Conservation (phyloP, 257 asterid species). For the Schizonepeta tenuifolia region DNA sequence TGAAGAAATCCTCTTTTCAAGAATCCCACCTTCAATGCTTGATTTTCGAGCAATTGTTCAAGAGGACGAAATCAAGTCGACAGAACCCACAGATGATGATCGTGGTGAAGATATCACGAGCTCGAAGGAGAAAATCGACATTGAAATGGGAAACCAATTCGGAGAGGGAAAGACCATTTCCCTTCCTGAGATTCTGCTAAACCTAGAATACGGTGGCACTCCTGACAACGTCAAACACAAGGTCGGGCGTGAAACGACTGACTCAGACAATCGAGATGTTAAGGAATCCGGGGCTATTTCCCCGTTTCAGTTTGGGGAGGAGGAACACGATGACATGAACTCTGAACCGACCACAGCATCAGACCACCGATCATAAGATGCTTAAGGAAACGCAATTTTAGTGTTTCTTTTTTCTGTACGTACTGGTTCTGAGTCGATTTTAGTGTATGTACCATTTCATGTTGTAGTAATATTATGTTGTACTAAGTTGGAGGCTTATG, state of each 20-base stretch:
- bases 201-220: conserved; percentile 46
- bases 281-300: conserved; percentile 34
- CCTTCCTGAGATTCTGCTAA: conserved; percentile 63
- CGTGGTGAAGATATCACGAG: conserved; percentile 41
- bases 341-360: conserved; percentile 33
- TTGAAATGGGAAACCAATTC: conserved; percentile 64
- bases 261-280: conserved; percentile 43
- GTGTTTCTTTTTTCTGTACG: background rate
- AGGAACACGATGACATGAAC: conserved; percentile 27
- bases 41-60: conserved; percentile 57
- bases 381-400: background rate
- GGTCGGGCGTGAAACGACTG: conserved; percentile 41
- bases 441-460: background rate
- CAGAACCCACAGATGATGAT: conserved; percentile 43
- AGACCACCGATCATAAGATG: conserved; percentile 12
- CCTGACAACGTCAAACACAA: conserved; percentile 41
- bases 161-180: conserved; percentile 44
- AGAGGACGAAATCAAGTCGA: conserved; percentile 51
- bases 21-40: conserved; percentile 64
- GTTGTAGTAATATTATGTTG: background rate
- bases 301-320: conserved; percentile 28
- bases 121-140: conserved; percentile 68
- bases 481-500: background rate
- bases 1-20: conserved; percentile 63
- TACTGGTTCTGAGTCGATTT: background rate